Conservation (phyloP, 306 rosid species). For the Cicer pinnatifidum region DNA sequence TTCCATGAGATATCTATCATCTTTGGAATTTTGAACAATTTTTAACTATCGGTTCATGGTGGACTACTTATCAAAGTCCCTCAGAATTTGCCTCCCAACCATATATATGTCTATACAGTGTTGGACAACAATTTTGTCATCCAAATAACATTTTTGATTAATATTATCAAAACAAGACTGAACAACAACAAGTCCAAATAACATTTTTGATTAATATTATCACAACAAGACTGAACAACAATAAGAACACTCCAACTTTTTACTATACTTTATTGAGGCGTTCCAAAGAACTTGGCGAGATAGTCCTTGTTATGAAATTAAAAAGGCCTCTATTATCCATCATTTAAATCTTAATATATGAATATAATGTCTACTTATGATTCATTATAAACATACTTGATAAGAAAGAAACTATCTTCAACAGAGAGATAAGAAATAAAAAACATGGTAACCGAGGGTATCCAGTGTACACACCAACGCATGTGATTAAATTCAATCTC, state of each 20-base stretch:
- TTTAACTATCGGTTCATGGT: no score
- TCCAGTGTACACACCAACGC: no score
- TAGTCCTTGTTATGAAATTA: neutral
- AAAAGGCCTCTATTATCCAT: constrained; percentile 7
- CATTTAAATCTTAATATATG: neutral
- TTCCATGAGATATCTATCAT: no score
- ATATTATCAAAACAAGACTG: constrained; percentile 5
- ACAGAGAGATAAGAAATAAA: neutral
- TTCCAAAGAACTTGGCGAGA: constrained; percentile 2
- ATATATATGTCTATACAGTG: no score
- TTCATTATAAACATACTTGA: neutral
- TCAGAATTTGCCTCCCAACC: no score
- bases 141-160: no score
- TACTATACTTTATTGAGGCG: neutral
- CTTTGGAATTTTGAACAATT: no score
- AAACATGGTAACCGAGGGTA: no score
- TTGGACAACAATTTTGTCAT: no score
- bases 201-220: neutral
- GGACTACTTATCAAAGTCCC: no score
- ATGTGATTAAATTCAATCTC: no score
- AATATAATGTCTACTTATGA: neutral
- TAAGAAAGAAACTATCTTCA: neutral
- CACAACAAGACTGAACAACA: neutral
- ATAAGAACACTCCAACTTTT: constrained; percentile 10
- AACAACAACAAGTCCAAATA: neutral